Evolutionary conservation across 139 green algal species (phyloP), one percentile per base, ranked within the genome.

Genomic region (Chlamydomonas schloesseri): DNA sequence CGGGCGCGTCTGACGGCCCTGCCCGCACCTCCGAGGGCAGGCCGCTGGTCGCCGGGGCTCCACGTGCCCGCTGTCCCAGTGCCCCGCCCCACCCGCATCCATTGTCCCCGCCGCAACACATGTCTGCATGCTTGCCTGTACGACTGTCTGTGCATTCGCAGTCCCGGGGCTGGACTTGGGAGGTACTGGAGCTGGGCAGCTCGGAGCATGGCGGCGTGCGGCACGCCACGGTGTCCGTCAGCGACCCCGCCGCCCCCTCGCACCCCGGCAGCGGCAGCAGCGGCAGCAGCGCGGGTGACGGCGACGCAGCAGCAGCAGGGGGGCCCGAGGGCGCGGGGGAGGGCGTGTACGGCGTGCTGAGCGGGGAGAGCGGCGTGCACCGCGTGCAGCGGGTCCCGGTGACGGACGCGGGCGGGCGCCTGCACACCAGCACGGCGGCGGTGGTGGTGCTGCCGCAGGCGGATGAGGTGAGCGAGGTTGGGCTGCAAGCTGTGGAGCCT

Each of bases 351-450:
- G 80, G 80, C 29, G 68, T 76, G 17, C 80, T 99, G 65, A 96
- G 97, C 83, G 97, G 87, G 55, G 97, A 99, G 92, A 93, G 89
- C 31, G 97, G 97, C 10, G 96, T 99, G 68, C 97, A 99, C 87
- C 90, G 97, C 13, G 97, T 99, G 62, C 93, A 99, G 92, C 92
- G 96, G 2, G 98, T 99, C 34, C 98, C 98, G 0, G 91, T 86
- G 2, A 99, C 97, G 15, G 98, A 99, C 79, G 93, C 89, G 3
- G 74, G 89, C 31, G 98, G 98, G 0, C 91, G 96, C 1, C 88
- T 99, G 67, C 98, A 99, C 90, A 99, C 98, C 5, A 98, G 94
- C 73, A 97, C 98, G 3, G 97, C 96, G 8, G 96, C 94, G 15
- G 96, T 99, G 28, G 95, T 93, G 15, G 93, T 98, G 42, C 89